Base-by-base conservation (phyloP, 352 stramenopile species). In the Phytophthora aleatoria region DNA sequence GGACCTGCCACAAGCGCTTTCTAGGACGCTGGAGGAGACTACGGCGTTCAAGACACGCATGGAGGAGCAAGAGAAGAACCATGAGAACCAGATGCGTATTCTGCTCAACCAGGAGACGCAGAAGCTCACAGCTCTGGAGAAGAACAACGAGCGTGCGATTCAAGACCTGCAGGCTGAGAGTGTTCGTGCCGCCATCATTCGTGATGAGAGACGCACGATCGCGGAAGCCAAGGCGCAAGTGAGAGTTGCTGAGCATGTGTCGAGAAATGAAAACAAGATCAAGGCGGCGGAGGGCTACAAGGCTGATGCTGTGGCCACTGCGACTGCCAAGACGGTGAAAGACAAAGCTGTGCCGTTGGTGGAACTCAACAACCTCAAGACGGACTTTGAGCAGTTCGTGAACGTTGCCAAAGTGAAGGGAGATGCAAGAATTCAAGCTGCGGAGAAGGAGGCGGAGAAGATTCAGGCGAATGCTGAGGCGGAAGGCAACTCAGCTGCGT, bases 41-140 rank as follows among this genome's bases (percentile, higher is more conserved):
- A 92, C 86, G 11, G 83, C 82, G 15, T 94, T 95, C 71, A 94
- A 96, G 76, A 94, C 86, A 7, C 77, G 83, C 26, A 96, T 96
- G 82, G 81, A 91, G 44, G 86, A 96, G 69, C 85, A 94, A 61
- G 86, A 95, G 64, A 96, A 96, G 75, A 94, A 92, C 57, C 85
- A 96, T 56, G 85, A 95, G 73, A 96, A 93, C 72, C 83, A 86
- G 16, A 66, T 94, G 69, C 77, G 89, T 26, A 91, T 92, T 13
- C 54, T 96, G 15, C 50, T 95, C 30, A 94, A 96, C 49, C 76
- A 95, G 62, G 88, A 94, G 43, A 94, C 88, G 3, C 79, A 91
- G 64, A 90, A 89, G 36, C 75, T 95, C 54, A 93, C 88, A 10
- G 85, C 79, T 3, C 68, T 95, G 13, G 73, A 92, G 45, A 96